Evolutionary conservation across 2,329 filamentous ascomycete genomes (phyloP).

Genomic region (Arthrinium puccinioides): DNA sequence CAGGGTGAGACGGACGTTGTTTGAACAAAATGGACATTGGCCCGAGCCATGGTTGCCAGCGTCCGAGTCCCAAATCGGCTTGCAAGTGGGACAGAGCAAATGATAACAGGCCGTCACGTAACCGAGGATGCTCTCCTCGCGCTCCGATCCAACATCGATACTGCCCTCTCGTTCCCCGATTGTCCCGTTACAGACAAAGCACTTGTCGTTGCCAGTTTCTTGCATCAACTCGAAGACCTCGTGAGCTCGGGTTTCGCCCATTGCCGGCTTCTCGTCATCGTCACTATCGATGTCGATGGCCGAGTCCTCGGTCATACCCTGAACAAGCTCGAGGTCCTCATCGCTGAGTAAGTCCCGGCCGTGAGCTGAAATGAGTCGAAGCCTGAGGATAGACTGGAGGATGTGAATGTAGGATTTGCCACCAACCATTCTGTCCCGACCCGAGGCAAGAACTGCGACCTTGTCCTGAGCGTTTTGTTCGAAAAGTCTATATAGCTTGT

Average conservation of each 20-base stretch:
- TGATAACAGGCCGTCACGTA: constrained; percentile 86
- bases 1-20: constrained; percentile 54
- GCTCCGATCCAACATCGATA: constrained; percentile 51
- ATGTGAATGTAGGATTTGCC: constrained; percentile 93
- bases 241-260: constrained; percentile 69
- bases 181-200: constrained; percentile 60
- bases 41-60: constrained; percentile 40
- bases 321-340: constrained; percentile 71
- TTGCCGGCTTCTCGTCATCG: constrained; percentile 50
- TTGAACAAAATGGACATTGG: constrained; percentile 62
- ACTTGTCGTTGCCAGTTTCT: constrained; percentile 71
- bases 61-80: constrained; percentile 50
- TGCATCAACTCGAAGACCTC: constrained; percentile 79
- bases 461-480: constrained; percentile 72
- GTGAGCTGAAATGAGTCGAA: constrained; percentile 87
- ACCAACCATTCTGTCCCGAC: constrained; percentile 58
- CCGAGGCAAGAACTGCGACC: constrained; percentile 64
- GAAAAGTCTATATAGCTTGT: constrained; percentile 75
- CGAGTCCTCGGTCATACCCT: constrained; percentile 74
- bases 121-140: constrained; percentile 59
- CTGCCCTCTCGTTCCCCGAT: constrained; percentile 45
- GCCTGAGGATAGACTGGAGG: constrained; percentile 79
- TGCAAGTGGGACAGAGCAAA: constrained; percentile 71
- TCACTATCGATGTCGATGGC: constrained; percentile 87
- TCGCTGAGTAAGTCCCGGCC: constrained; percentile 85